These are phyloP conservation scores for Mycena sanguinolenta DNA, from an alignment of 768 basidiomycete genomes.

Conservation along the genomic window DNA sequence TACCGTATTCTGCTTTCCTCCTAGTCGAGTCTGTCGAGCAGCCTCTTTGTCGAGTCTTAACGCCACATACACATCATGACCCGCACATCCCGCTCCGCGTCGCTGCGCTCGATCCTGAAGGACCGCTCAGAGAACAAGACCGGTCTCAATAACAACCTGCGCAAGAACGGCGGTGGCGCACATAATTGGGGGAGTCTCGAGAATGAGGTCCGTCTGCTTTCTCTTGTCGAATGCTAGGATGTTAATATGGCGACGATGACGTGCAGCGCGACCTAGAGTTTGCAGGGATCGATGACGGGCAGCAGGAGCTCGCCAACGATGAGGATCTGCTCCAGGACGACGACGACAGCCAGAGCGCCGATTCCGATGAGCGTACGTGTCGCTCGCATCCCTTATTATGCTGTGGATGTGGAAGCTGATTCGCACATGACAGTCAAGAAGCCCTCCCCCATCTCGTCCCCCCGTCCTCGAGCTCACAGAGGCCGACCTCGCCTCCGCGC, in stretches of 20 bases:
- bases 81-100: conserved; percentile 80
- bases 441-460: not conserved
- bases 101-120: conserved; percentile 77
- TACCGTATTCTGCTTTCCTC: too few species aligned
- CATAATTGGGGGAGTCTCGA: conserved; percentile 89
- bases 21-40: too few species aligned
- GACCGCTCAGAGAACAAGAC: conserved; percentile 87
- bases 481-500: conserved; percentile 56
- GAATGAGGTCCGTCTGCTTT: conserved; percentile 57
- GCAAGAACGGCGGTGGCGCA: conserved; percentile 84
- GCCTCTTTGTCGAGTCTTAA: not conserved
- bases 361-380: conserved; percentile 31
- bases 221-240: not conserved
- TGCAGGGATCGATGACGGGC: conserved; percentile 71
- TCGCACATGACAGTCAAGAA: conserved; percentile 18
- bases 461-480: conserved; percentile 51
- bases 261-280: conserved; percentile 63
- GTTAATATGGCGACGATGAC: not conserved
- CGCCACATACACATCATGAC: conserved; percentile 66
- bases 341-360: conserved; percentile 29
- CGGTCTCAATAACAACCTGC: conserved; percentile 77
- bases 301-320: conserved; percentile 70
- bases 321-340: too few species aligned
- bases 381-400: too few species aligned
- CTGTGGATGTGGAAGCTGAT: not conserved